A percentile compares a stretch with the other conserved stretches of the same genome.
Conservation (phyloP, 2,329 filamentous ascomycete genomes). For the Aotearoamyces nothofagi region DNA sequence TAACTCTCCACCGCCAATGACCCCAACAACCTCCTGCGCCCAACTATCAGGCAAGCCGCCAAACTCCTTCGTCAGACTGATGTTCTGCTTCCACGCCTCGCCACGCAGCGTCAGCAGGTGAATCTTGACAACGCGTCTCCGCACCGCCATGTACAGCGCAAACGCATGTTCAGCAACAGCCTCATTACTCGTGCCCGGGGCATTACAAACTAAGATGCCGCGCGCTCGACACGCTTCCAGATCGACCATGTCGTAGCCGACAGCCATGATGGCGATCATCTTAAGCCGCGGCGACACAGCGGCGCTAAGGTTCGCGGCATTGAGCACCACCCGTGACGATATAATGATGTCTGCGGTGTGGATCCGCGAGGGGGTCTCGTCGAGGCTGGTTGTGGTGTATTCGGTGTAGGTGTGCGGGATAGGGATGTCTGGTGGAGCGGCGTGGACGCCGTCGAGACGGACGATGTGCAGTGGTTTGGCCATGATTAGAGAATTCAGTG, state of each 20-base stretch:
- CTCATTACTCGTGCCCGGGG: conserved; percentile 21
- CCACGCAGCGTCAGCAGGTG: conserved; percentile 16
- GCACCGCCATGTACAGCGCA: conserved; percentile 18
- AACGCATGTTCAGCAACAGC: conserved; percentile 20
- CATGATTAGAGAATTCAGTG: no score
- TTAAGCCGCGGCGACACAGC: conserved; percentile 14
- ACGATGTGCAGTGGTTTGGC: no score
- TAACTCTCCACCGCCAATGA: conserved; percentile 15
- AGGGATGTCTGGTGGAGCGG: neutral
- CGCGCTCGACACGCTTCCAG: conserved; percentile 18
- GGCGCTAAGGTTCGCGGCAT: conserved; percentile 15
- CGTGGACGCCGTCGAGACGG: neutral
- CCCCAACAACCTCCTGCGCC: conserved; percentile 12
- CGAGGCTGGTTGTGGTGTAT: conserved; percentile 5
- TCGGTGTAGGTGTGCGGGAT: conserved; percentile 10
- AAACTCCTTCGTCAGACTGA: conserved; percentile 12
- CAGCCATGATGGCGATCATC: conserved; percentile 21
- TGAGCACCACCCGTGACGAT: conserved; percentile 18
- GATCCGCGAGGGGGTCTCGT: conserved; percentile 18
- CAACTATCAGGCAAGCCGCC: conserved; percentile 9
- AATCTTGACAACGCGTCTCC: conserved; percentile 21
- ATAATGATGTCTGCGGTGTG: conserved; percentile 23
- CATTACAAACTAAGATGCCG: conserved; percentile 22
- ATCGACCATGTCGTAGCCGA: conserved; percentile 24
- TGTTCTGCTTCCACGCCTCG: conserved; percentile 14